Percentiles rank a stretch among this genome's conserved stretches.
Conservation (phyloP, 805 yeast genomes). For the Barnettozyma populi region DNA sequence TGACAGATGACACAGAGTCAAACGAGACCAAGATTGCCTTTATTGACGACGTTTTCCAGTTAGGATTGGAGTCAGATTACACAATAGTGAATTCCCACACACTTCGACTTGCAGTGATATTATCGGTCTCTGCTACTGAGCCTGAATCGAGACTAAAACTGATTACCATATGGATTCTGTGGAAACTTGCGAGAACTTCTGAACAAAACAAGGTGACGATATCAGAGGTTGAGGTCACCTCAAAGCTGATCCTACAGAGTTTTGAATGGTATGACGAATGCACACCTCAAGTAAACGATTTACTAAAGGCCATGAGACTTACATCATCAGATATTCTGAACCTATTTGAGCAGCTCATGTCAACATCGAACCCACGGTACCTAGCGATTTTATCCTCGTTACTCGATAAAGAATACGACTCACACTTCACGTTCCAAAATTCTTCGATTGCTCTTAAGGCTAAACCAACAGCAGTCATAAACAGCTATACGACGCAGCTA, state of each 20-base stretch:
- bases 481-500: slow-evolving; percentile 23
- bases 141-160: background rate
- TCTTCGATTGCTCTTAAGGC: slow-evolving; percentile 19
- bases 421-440: slow-evolving; percentile 27
- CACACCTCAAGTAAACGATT: background rate
- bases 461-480: background rate
- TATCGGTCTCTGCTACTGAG: background rate
- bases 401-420: slow-evolving; percentile 12
- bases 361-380: slow-evolving; percentile 2
- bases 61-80: background rate
- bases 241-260: background rate
- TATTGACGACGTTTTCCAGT: slow-evolving; percentile 4
- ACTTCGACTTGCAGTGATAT: background rate
- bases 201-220: slow-evolving; percentile 3
- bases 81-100: background rate
- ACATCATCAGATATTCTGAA: background rate
- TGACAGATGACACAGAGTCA: background rate
- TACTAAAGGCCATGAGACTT: background rate
- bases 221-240: background rate
- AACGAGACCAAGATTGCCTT: background rate
- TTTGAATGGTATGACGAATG: background rate
- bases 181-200: slow-evolving; percentile 5
- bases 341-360: background rate
- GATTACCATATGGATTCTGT: slow-evolving; percentile 1
- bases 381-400: slow-evolving; percentile 8